phyloP scores from a whole-genome alignment of 2,329 filamentous ascomycete species.

The Raffaelea albimanens region DNA sequence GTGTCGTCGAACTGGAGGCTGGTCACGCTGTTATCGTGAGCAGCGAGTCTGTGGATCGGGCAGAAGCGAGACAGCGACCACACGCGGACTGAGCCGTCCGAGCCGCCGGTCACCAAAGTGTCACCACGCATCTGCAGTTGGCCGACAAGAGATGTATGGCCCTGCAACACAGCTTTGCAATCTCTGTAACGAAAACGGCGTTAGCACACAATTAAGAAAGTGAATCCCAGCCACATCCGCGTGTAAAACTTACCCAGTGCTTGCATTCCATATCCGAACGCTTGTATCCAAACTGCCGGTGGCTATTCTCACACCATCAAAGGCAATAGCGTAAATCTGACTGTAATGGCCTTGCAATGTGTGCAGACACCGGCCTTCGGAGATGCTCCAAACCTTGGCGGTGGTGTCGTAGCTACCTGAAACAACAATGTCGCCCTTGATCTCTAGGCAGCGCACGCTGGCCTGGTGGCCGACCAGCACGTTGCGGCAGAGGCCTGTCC shows the following conservation, averaged over 20 bases:
- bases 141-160: conserved; percentile 92
- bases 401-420: conserved; percentile 97
- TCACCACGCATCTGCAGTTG: conserved; percentile 94
- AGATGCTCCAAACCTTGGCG: conserved; percentile 95
- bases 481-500: conserved; percentile 78
- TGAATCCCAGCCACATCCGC: conserved; percentile 11
- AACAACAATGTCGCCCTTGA: conserved; percentile 94
- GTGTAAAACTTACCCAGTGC: conserved; percentile 74
- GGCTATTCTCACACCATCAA: conserved; percentile 86
- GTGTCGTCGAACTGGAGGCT: conserved; percentile 96
- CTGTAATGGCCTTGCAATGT: conserved; percentile 93
- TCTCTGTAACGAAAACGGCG: conserved; percentile 35
- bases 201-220: not conserved
- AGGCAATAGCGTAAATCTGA: conserved; percentile 97
- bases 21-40: conserved; percentile 97
- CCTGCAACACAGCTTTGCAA: conserved; percentile 86
- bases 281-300: conserved; percentile 96
- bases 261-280: conserved; percentile 92
- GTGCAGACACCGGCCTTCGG: conserved; percentile 82
- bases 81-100: conserved; percentile 89
- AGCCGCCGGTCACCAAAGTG: conserved; percentile 90
- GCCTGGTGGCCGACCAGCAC: conserved; percentile 92
- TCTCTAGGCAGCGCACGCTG: conserved; percentile 88
- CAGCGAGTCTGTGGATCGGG: conserved; percentile 87
- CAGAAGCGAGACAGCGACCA: conserved; percentile 90